A percentile compares a stretch with the other conserved stretches of the same genome.
These are phyloP conservation scores for Dryadomyces quercivorus DNA, from an alignment of 2,329 filamentous ascomycete genomes.

Conservation along the genomic window DNA sequence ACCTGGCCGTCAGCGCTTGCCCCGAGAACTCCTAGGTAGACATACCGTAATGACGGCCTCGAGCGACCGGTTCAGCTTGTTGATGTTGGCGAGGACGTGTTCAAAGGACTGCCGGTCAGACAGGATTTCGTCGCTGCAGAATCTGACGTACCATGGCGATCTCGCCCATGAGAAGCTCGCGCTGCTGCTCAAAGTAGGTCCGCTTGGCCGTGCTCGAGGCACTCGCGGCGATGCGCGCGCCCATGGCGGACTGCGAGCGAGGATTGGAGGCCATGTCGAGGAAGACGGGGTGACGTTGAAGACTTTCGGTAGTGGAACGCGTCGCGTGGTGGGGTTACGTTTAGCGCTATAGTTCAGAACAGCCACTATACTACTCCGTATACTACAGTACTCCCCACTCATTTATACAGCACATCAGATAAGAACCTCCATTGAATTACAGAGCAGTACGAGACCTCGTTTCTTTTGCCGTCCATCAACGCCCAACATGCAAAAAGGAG, in stretches of 20 bases:
- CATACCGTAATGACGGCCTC: conserved; percentile 81
- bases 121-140: too few relatives aligned
- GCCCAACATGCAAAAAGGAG: not conserved
- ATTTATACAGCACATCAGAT: too few relatives aligned
- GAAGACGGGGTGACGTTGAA: not conserved
- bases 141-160: conserved; percentile 53
- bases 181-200: conserved; percentile 65
- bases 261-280: not conserved
- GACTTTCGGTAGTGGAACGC: too few relatives aligned
- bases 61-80: conserved; percentile 82
- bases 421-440: too few relatives aligned
- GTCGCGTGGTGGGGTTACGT: too few relatives aligned
- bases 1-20: conserved; percentile 36
- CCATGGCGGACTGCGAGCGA: conserved; percentile 4
- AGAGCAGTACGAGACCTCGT: not conserved
- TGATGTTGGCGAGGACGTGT: conserved; percentile 88
- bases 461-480: not conserved
- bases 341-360: too few relatives aligned
- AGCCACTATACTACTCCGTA: too few relatives aligned
- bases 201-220: conserved; percentile 20
- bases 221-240: not conserved
- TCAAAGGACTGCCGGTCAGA: conserved; percentile 49
- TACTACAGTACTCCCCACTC: too few relatives aligned
- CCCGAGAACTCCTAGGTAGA: conserved; percentile 9
- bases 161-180: conserved; percentile 57